Conservation (phyloP, 768 basidiomycete genomes). For the Cubamyces lactineus region DNA sequence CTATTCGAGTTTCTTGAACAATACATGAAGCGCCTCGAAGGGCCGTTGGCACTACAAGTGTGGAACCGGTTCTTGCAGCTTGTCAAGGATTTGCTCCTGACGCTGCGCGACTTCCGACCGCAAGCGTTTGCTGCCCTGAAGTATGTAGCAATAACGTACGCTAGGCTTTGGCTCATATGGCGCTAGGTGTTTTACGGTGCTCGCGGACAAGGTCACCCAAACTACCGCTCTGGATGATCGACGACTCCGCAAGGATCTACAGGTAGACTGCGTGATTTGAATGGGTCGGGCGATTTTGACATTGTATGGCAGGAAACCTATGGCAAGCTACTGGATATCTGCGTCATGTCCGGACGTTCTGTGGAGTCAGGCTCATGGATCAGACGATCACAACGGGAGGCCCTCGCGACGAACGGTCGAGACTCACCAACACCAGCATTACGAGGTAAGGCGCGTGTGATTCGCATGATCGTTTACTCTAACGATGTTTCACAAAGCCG, state of each 20-base stretch:
- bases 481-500: conserved; percentile 12
- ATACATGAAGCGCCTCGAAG: conserved; percentile 82
- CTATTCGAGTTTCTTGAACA: conserved; percentile 89
- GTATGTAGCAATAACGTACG: conserved; percentile 43
- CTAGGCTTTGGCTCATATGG: conserved; percentile 4
- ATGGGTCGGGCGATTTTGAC: neutral
- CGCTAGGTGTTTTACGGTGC: conserved; percentile 69
- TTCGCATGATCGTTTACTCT: neutral
- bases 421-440: conserved; percentile 71
- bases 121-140: conserved; percentile 74
- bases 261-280: conserved; percentile 45
- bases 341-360: conserved; percentile 71
- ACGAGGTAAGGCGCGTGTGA: conserved; percentile 46
- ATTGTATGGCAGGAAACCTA: conserved; percentile 68
- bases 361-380: conserved; percentile 84
- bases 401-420: conserved; percentile 63
- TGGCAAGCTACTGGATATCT: conserved; percentile 81
- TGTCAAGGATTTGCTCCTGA: conserved; percentile 74
- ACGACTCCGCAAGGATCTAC: conserved; percentile 84
- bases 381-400: conserved; percentile 66
- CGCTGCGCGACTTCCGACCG: conserved; percentile 66
- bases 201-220: conserved; percentile 84
- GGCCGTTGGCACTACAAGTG: conserved; percentile 90
- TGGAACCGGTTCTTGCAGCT: conserved; percentile 82
- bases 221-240: conserved; percentile 92